A percentile compares a stretch with the other conserved stretches of the same genome.
Evolutionary conservation across 1,284 basidiomycete genomes (phyloP).

Genomic region (Tremellales sp.): DNA sequence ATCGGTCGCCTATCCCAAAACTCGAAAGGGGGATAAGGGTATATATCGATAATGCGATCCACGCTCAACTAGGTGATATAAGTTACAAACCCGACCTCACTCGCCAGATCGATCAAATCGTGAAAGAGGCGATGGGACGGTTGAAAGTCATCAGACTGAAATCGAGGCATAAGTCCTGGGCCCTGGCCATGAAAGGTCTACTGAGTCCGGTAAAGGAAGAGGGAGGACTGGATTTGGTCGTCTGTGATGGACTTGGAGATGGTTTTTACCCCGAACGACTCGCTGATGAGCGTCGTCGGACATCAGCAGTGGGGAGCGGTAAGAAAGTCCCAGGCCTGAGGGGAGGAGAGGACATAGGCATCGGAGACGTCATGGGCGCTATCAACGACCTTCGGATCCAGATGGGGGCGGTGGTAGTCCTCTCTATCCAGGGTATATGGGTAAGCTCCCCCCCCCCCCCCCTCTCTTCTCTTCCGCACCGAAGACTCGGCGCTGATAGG

Average conservation of each 20-base stretch:
- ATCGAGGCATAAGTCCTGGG: constrained; percentile 21
- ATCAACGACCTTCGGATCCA: constrained; percentile 34
- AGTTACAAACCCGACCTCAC: constrained; percentile 1
- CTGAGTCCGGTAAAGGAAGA: background rate
- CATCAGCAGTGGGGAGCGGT: background rate
- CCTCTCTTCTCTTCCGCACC: background rate
- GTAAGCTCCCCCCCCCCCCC: constrained; percentile 17
- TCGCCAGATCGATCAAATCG: constrained; percentile 9
- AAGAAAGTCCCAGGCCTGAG: background rate
- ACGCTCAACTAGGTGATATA: background rate
- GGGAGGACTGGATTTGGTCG: constrained; percentile 24
- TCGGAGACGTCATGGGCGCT: constrained; percentile 36
- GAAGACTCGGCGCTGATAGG: constrained; percentile 1
- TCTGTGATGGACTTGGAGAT: constrained; percentile 43
- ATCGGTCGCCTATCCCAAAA: constrained; percentile 14
- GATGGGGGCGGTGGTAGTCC: constrained; percentile 34
- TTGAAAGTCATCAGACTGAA: constrained; percentile 22
- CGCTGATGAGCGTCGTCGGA: constrained; percentile 31
- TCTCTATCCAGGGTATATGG: constrained; percentile 38
- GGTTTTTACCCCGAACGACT: constrained; percentile 40
- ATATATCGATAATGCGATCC: constrained; percentile 17
- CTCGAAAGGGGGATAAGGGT: constrained; percentile 21
- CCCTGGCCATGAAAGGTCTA: constrained; percentile 15
- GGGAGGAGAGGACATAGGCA: constrained; percentile 22
- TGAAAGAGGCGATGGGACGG: constrained; percentile 15